Percentiles rank a stretch among this genome's conserved stretches.
phyloP scores from a whole-genome alignment of 2,329 filamentous ascomycete species.

The Drechslerella dactyloides region DNA sequence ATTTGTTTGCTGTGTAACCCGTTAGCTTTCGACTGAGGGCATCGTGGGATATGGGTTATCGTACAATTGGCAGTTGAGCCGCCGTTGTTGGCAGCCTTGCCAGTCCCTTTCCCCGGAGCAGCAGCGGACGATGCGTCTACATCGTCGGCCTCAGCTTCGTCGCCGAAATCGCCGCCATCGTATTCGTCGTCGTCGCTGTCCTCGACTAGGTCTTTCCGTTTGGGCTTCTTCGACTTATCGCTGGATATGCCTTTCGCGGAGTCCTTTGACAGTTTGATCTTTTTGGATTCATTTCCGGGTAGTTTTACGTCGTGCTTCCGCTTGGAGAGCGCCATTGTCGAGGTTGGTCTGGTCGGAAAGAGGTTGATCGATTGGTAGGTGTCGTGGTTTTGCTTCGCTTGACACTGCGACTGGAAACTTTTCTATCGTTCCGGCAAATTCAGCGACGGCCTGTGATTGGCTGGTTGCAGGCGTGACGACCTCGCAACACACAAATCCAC shows the following conservation, averaged over 20 bases:
- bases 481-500: constrained; percentile 20
- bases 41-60: constrained; percentile 27
- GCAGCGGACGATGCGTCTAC: constrained; percentile 57
- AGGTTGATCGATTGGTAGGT: constrained; percentile 1
- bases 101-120: constrained; percentile 58
- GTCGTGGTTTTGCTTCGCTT: not conserved
- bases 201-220: constrained; percentile 36
- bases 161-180: constrained; percentile 58
- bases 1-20: constrained; percentile 64
- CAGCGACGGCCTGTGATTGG: constrained; percentile 47
- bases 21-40: constrained; percentile 17
- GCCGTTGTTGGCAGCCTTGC: constrained; percentile 60
- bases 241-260: constrained; percentile 19
- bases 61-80: constrained; percentile 48
- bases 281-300: constrained; percentile 35
- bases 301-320: constrained; percentile 43
- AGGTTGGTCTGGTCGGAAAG: not conserved
- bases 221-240: constrained; percentile 22
- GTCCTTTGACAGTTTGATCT: constrained; percentile 45
- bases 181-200: constrained; percentile 56
- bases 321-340: constrained; percentile 41
- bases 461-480: not conserved
- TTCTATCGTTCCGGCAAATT: constrained; percentile 23
- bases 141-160: constrained; percentile 56
- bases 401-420: constrained; percentile 27